Base-by-base conservation (phyloP, 805 yeast species). In the Ogataea angusta region DNA sequence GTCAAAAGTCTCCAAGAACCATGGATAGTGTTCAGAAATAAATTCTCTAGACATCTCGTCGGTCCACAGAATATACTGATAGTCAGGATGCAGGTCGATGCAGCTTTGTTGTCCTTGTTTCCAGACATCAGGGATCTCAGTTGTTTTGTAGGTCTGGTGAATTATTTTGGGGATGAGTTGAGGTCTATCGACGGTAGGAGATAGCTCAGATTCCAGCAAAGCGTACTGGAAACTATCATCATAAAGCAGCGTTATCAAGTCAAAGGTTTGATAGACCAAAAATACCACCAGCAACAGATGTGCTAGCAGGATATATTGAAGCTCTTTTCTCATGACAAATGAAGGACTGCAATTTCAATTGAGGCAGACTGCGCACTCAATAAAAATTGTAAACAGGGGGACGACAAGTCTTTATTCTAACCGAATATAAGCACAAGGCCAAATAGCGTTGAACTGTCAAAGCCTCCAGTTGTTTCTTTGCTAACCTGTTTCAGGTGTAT, bases 71-170 rank as follows among this genome's bases (percentile, higher is more conserved):
- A 82, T 81, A 64, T 89, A 89, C 60, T 86, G 80, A 58, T 85
- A 90, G 62, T 88, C 96, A 1, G 93, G 91, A 59, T 90, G 95
- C 41, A 82, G 65, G 46, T 84, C 85, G 30, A 78, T 72, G 58
- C 95, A 87, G 18, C 76, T 75, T 57, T 80, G 73, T 56, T 86
- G 95, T 21, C 95, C 88, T 5, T 72, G 75, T 45, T 67, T 69
- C 97, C 97, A 90, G 34, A 74, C 69, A 36, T 80, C 89, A 3
- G 97, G 97, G 12, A 89, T 76, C 15, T 80, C 74, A 10, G 68
- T 72, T 15, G 86, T 84, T 59, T 85, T 89, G 64, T 90, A 90
- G 10, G 96, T 90, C 62, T 90, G 97, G 59, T 90, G 97, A 40
- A 90, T 88, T 59, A 89, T 88, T 56, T 84, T 85, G 27, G 97